Base-by-base conservation (phyloP, 371 early-diverging fungal species). In the Agmasoma carcini region DNA sequence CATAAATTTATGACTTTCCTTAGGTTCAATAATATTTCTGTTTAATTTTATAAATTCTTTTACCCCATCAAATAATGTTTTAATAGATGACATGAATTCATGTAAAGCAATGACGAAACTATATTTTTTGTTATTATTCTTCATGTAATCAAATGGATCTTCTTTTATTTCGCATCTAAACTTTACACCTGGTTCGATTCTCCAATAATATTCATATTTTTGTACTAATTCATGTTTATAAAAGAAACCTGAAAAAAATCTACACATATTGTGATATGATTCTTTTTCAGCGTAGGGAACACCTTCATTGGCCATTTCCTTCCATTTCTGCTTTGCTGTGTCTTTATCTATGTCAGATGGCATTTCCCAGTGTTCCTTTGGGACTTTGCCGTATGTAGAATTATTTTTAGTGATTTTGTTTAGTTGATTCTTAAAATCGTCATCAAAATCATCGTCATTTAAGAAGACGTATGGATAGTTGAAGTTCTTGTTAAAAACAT, bases 261-360 rank as follows among this genome's bases (percentile, higher is more conserved):
- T 75, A 77, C 91, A 90, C 90, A 90, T 90, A 68, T 87, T 83
- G 26, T 86, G 79, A 71, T 91, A 90, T 2, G 84, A 81, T 64
- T 83, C 80, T 37, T 78, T 81, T 19, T 77, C 80, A 2, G 85
- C 90, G 74, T 90, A 88, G 26, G 85, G 82, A 25, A 86, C 69
- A 7, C 75, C 73, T n/a, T 76, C 65, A 17, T 77, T 65, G 20
- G 75, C 71, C 82, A 86, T 80, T 43, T 71, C 58, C 26, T 76
- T 64, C 61, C 83, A 75, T 9, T 66, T 47, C 54, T 73, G 64
- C 33, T 74, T 72, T 1, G 83, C 85, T 53, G 76, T 78, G 26
- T 78, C 70, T 55, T 76, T 65, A 67, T 88, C 80, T 65, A 89
- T 83, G 80, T 81, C 84, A 19, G 53, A 64, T 0, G 91, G 90